These are phyloP conservation scores for Asterophora lycoperdoides DNA, from an alignment of 768 basidiomycete genomes.

Conservation along the genomic window DNA sequence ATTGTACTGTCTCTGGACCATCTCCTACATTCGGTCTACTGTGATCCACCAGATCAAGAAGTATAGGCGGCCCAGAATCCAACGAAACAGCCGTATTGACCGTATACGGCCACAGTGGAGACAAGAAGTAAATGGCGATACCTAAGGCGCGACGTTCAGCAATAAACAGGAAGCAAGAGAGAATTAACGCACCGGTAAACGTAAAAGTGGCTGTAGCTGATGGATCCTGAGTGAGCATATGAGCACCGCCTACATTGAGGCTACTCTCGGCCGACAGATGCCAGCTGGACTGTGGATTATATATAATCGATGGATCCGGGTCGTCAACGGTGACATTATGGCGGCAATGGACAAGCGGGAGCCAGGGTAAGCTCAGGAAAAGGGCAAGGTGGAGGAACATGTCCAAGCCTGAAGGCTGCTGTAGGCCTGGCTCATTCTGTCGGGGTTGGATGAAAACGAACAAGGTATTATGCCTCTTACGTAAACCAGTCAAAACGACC, in stretches of 20 bases:
- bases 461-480: slow-evolving; percentile 7
- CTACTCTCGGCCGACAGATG: slow-evolving; percentile 22
- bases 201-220: slow-evolving; percentile 36
- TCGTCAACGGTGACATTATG: slow-evolving; percentile 33
- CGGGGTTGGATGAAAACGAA: slow-evolving; percentile 3
- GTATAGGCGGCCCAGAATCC: slow-evolving; percentile 28
- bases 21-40: slow-evolving; percentile 23
- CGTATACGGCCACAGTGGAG: slow-evolving; percentile 43
- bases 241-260: slow-evolving; percentile 30
- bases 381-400: slow-evolving; percentile 14
- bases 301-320: slow-evolving; percentile 26
- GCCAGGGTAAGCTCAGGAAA: slow-evolving; percentile 11
- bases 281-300: slow-evolving; percentile 31
- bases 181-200: slow-evolving; percentile 34
- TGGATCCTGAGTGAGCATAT: slow-evolving; percentile 22
- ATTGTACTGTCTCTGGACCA: slow-evolving; percentile 36
- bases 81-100: slow-evolving; percentile 38
- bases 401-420: slow-evolving; percentile 6
- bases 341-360: slow-evolving; percentile 14
- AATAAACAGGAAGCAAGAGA: not conserved
- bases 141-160: slow-evolving; percentile 23
- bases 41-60: slow-evolving; percentile 39
- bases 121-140: slow-evolving; percentile 39
- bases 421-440: slow-evolving; percentile 2
- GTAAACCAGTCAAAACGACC: not conserved